phyloP scores from a whole-genome alignment of 2,329 filamentous ascomycete genomes.

The Fusarium irregulare region DNA sequence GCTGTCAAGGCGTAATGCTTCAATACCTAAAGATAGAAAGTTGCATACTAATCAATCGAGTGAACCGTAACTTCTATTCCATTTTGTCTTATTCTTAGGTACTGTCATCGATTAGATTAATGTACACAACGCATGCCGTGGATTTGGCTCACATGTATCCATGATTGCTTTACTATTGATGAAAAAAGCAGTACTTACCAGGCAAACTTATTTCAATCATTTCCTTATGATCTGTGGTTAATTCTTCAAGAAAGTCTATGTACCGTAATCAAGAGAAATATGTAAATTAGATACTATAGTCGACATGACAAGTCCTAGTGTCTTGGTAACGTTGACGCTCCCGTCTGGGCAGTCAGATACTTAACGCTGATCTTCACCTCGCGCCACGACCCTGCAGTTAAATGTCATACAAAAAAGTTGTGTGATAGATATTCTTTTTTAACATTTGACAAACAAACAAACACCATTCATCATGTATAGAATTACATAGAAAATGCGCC shows the following conservation, averaged over 20 bases:
- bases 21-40: background rate
- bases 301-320: background rate
- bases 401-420: background rate
- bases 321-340: background rate
- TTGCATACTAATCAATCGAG: background rate
- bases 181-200: too few species aligned
- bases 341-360: background rate
- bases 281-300: background rate
- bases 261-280: background rate
- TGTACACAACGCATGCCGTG: background rate
- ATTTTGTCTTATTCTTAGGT: background rate
- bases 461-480: background rate
- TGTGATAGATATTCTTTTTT: background rate
- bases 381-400: slow-evolving; percentile 23
- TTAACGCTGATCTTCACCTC: slow-evolving; percentile 1
- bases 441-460: background rate
- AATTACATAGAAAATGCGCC: background rate
- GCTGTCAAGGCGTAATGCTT: background rate
- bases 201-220: background rate
- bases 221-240: background rate
- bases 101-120: background rate
- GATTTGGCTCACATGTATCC: background rate
- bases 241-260: background rate
- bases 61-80: background rate
- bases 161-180: too few species aligned